Percentiles rank a stretch among this genome's conserved stretches.
phyloP scores from a whole-genome alignment of 495 filamentous ascomycete genomes.

The Neurospora terricola region DNA sequence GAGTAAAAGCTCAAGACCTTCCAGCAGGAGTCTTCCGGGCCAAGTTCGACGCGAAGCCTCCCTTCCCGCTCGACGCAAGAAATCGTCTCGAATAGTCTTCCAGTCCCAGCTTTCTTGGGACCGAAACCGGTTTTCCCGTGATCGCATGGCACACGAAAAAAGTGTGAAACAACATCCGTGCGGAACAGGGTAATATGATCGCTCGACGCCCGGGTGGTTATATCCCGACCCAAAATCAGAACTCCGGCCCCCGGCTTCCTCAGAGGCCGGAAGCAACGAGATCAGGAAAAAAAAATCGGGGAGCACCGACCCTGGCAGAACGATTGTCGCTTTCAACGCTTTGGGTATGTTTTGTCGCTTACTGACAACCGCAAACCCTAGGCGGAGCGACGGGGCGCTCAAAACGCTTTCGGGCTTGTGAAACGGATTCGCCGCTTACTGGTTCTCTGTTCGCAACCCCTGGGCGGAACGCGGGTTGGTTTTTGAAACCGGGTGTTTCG shows the following conservation, averaged over 20 bases:
- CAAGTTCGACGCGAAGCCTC: conserved; percentile 3
- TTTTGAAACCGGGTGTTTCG: neutral
- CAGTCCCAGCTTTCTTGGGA: neutral
- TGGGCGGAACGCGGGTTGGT: conserved; percentile 6
- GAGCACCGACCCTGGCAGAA: neutral
- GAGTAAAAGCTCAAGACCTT: conserved; percentile 2
- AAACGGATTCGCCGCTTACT: conserved; percentile 9
- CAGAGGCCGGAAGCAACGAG: neutral
- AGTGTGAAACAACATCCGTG: neutral
- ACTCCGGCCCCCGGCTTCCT: neutral
- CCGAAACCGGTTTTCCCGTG: neutral
- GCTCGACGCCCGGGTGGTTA: neutral
- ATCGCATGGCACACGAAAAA: neutral
- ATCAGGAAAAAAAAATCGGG: neutral
- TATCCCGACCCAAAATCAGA: neutral
- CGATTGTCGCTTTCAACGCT: neutral
- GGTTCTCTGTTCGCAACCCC: conserved; percentile 7
- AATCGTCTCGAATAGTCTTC: neutral
- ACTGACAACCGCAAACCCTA: neutral
- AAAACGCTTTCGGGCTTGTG: conserved; percentile 4
- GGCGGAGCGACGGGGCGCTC: conserved; percentile 5
- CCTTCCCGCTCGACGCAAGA: conserved; percentile 1
- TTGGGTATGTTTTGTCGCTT: neutral
- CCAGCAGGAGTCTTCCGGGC: conserved; percentile 10
- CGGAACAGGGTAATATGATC: neutral